These are phyloP conservation scores for Entomortierella lignicola DNA, from an alignment of 192 early-diverging fungal genomes.

Conservation along the genomic window DNA sequence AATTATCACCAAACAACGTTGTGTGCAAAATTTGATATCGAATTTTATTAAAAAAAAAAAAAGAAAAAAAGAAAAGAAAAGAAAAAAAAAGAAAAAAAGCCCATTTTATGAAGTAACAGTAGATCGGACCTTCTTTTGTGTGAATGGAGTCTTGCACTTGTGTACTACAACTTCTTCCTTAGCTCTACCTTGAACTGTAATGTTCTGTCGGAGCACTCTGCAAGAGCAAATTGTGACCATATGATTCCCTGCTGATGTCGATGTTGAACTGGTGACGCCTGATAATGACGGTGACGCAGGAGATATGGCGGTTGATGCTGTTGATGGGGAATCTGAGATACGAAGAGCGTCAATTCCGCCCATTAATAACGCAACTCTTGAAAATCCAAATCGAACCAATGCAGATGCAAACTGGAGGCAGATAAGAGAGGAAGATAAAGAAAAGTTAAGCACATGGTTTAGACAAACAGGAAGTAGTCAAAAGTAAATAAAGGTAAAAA, in stretches of 20 bases:
- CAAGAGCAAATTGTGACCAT: conserved; percentile 33
- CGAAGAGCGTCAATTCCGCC: conserved; percentile 65
- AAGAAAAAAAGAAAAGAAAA: too few species aligned
- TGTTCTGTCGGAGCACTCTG: conserved; percentile 32
- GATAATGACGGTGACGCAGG: conserved; percentile 9
- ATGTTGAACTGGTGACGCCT: not conserved
- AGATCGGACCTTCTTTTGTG: conserved; percentile 25
- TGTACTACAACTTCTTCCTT: conserved; percentile 40
- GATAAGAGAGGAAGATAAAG: not conserved
- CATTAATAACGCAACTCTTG: conserved; percentile 60
- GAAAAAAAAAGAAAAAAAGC: too few species aligned
- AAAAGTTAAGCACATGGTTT: not conserved
- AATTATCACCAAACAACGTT: too few species aligned
- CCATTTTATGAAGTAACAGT: conserved; percentile 1
- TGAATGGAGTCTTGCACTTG: conserved; percentile 50
- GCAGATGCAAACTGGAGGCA: conserved; percentile 57
- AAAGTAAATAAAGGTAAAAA: not conserved
- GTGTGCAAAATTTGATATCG: too few species aligned
- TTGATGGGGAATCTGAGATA: conserved; percentile 8
- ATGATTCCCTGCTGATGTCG: not conserved
- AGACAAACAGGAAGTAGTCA: not conserved
- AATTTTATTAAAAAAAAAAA: too few species aligned
- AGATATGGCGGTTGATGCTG: not conserved
- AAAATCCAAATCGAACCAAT: conserved; percentile 56
- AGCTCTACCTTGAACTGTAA: conserved; percentile 27